Evolutionary conservation across 495 filamentous ascomycete species (phyloP).

Genomic region (Penicillium subrubescens): DNA sequence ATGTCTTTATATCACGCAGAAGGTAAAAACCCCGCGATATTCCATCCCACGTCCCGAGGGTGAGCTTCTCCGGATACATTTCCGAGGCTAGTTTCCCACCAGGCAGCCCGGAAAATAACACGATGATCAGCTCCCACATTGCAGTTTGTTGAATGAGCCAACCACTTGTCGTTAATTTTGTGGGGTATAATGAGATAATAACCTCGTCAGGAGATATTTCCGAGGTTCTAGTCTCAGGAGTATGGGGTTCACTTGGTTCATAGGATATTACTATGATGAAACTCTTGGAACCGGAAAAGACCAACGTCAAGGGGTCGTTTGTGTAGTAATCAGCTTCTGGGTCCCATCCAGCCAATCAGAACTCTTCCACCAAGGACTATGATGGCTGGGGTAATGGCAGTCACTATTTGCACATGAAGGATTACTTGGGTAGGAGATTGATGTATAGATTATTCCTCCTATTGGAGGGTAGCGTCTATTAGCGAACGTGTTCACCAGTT

Average conservation of each 20-base stretch:
- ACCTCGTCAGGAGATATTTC: neutral
- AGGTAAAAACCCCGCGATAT: neutral
- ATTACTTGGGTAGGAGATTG: too few species aligned
- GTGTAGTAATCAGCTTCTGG: neutral
- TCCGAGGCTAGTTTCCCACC: slow-evolving; percentile 10
- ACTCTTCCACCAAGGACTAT: neutral
- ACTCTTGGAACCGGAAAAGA: neutral
- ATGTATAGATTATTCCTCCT: too few species aligned
- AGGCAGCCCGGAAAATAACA: slow-evolving; percentile 10
- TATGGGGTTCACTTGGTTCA: neutral
- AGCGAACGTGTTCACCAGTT: too few species aligned
- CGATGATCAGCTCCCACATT: neutral
- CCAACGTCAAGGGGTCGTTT: neutral
- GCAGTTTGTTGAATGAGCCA: neutral
- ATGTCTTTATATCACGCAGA: slow-evolving; percentile 11
- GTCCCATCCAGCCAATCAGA: neutral
- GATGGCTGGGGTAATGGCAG: too few species aligned
- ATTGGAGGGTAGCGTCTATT: too few species aligned
- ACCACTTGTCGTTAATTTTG: neutral
- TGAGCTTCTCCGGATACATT: slow-evolving; percentile 9
- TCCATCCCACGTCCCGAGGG: slow-evolving; percentile 9
- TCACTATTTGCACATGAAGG: too few species aligned
- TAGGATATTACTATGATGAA: neutral
- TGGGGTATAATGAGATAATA: neutral
- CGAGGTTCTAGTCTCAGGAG: neutral